Evolutionary conservation across 1,284 basidiomycete species (phyloP).

Genomic region (Microbotryum violaceum): DNA sequence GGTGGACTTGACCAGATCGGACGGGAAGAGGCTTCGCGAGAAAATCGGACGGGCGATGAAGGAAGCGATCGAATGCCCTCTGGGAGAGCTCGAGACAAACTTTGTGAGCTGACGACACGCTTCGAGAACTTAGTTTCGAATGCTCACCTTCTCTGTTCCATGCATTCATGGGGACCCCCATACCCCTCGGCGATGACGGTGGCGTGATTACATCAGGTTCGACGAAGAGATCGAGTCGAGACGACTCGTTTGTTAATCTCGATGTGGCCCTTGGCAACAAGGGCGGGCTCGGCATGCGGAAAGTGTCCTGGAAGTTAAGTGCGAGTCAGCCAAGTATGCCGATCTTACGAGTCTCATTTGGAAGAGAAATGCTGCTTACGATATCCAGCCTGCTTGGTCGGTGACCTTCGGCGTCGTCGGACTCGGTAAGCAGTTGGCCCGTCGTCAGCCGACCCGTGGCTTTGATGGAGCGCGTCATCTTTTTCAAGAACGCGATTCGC

Average conservation of each 20-base stretch:
- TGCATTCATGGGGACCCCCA: neutral
- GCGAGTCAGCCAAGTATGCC: too few relatives aligned
- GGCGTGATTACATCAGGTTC: neutral
- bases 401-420: neutral
- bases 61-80: neutral
- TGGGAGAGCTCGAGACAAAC: neutral
- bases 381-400: neutral
- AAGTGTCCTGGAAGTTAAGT: too few relatives aligned
- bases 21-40: too few relatives aligned
- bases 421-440: too few relatives aligned
- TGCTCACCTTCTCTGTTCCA: slow-evolving; percentile 5
- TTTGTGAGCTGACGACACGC: too few relatives aligned
- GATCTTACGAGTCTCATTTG: neutral
- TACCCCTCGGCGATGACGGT: neutral
- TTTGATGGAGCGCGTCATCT: too few relatives aligned
- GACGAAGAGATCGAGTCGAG: neutral
- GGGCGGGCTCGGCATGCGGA: neutral
- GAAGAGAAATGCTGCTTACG: neutral
- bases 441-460: too few relatives aligned
- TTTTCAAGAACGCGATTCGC: neutral
- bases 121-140: neutral
- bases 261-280: slow-evolving; percentile 3
- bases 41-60: neutral
- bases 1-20: slow-evolving; percentile 2
- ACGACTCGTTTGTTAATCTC: neutral